Percentiles rank a stretch among this genome's conserved stretches.
These are phyloP conservation scores for Malassezia yamatoensis DNA, from an alignment of 1,284 basidiomycete genomes.

Conservation along the genomic window DNA sequence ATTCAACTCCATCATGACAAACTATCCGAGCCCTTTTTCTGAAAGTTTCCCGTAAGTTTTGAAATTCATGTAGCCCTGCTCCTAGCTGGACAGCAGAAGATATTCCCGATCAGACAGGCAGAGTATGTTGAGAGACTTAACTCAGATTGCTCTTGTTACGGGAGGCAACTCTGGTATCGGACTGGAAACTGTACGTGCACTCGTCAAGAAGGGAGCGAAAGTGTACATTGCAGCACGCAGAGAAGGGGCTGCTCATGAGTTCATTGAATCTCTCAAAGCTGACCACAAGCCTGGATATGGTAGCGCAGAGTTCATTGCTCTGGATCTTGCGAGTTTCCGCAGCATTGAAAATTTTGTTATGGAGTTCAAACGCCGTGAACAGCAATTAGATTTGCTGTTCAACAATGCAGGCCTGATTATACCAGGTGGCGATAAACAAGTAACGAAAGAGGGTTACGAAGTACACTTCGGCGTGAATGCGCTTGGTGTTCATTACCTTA, in stretches of 20 bases:
- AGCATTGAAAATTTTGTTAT: slow-evolving; percentile 21
- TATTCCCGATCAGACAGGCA: slow-evolving; percentile 6
- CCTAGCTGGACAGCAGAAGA: slow-evolving; percentile 5
- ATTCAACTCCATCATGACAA: too few relatives aligned
- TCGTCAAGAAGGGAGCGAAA: slow-evolving; percentile 23
- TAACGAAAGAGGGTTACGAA: slow-evolving; percentile 26
- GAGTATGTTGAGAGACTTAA: background rate
- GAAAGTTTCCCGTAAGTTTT: slow-evolving; percentile 13
- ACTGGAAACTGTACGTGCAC: slow-evolving; percentile 26
- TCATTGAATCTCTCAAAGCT: slow-evolving; percentile 4
- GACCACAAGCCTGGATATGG: background rate
- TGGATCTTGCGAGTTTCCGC: slow-evolving; percentile 23
- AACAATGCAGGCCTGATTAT: slow-evolving; percentile 26
- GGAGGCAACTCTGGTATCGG: slow-evolving; percentile 41
- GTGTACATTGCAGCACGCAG: slow-evolving; percentile 25
- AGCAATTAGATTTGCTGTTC: slow-evolving; percentile 25
- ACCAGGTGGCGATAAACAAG: background rate
- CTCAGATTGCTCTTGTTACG: slow-evolving; percentile 29
- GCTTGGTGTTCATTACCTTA: slow-evolving; percentile 27
- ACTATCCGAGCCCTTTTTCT: background rate
- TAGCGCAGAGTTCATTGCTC: slow-evolving; percentile 17
- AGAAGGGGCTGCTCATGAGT: slow-evolving; percentile 10
- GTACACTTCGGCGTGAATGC: slow-evolving; percentile 32
- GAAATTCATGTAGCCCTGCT: background rate
- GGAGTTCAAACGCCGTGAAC: slow-evolving; percentile 18